A percentile compares a stretch with the other conserved stretches of the same genome.
phyloP scores from a whole-genome alignment of 2,329 filamentous ascomycete genomes.

The Dendrostoma leiphaemia region DNA sequence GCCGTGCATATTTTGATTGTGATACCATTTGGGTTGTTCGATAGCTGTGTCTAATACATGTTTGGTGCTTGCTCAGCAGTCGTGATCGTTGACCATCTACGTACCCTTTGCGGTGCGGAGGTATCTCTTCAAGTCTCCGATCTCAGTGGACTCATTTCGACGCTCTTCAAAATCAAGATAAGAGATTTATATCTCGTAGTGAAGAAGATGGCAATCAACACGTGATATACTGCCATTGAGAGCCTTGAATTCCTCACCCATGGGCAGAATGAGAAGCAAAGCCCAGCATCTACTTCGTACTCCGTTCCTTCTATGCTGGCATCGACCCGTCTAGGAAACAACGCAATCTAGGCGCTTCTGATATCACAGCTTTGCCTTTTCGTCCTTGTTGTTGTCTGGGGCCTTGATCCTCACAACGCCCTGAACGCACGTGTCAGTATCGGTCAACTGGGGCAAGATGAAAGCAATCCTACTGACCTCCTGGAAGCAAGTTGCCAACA shows the following conservation, averaged over 20 bases:
- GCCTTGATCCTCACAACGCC: constrained; percentile 14
- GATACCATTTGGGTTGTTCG: neutral
- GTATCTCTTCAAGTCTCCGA: too few relatives aligned
- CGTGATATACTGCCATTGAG: too few relatives aligned
- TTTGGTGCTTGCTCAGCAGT: too few relatives aligned
- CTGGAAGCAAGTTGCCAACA: constrained; percentile 78
- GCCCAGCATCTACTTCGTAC: too few relatives aligned
- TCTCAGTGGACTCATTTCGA: too few relatives aligned
- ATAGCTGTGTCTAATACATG: too few relatives aligned
- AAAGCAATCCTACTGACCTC: constrained; percentile 51
- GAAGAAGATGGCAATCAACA: too few relatives aligned
- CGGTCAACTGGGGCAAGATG: too few relatives aligned
- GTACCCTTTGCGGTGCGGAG: too few relatives aligned
- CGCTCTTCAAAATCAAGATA: too few relatives aligned
- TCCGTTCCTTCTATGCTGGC: neutral
- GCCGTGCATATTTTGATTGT: neutral
- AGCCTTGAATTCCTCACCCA: neutral
- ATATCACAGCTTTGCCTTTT: constrained; percentile 12
- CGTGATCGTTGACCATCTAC: too few relatives aligned
- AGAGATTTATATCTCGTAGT: too few relatives aligned
- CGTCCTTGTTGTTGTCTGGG: constrained; percentile 1
- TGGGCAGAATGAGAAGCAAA: neutral
- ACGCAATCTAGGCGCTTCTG: neutral
- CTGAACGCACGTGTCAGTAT: neutral
- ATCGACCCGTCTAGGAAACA: neutral